Percentiles rank a stretch among this genome's conserved stretches.
phyloP scores from a whole-genome alignment of 2,329 filamentous ascomycete genomes.

The Exophiala oligosperma region DNA sequence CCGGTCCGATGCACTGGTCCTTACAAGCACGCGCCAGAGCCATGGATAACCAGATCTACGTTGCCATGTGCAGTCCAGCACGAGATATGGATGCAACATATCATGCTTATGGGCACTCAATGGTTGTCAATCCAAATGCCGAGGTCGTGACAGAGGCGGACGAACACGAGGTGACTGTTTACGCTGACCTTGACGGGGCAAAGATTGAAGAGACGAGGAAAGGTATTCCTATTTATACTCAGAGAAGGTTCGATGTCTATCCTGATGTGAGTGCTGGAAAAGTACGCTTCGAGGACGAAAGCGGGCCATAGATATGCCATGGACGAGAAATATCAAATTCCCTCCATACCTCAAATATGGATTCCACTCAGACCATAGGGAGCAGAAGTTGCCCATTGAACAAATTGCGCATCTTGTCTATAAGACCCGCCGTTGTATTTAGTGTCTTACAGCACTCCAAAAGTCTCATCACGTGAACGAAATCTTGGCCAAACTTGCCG shows the following conservation, averaged over 20 bases:
- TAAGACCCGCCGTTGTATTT: too few relatives aligned
- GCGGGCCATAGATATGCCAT: neutral
- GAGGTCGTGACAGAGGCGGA: slow-evolving; percentile 76
- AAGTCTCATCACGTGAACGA: slow-evolving; percentile 13
- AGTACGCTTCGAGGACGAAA: slow-evolving; percentile 40
- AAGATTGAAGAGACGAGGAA: slow-evolving; percentile 74
- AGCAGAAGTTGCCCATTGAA: too few relatives aligned
- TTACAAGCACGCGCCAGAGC: slow-evolving; percentile 79
- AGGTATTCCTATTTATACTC: slow-evolving; percentile 78
- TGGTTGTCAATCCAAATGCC: slow-evolving; percentile 86
- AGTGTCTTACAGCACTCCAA: neutral
- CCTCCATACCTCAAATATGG: neutral
- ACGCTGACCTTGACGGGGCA: slow-evolving; percentile 67
- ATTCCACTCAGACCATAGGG: too few relatives aligned
- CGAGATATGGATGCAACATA: slow-evolving; percentile 76
- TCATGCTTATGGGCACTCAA: slow-evolving; percentile 87
- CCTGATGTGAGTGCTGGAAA: slow-evolving; percentile 75
- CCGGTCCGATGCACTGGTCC: slow-evolving; percentile 88
- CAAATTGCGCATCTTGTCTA: neutral
- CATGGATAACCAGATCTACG: slow-evolving; percentile 91
- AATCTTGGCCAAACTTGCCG: slow-evolving; percentile 24
- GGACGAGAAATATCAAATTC: neutral
- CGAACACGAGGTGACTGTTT: slow-evolving; percentile 74
- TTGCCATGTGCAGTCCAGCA: slow-evolving; percentile 88
- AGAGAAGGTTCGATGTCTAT: slow-evolving; percentile 94